Evolutionary conservation across 2,329 filamentous ascomycete genomes (phyloP).

Genomic region (Penicillium sumatraense): DNA sequence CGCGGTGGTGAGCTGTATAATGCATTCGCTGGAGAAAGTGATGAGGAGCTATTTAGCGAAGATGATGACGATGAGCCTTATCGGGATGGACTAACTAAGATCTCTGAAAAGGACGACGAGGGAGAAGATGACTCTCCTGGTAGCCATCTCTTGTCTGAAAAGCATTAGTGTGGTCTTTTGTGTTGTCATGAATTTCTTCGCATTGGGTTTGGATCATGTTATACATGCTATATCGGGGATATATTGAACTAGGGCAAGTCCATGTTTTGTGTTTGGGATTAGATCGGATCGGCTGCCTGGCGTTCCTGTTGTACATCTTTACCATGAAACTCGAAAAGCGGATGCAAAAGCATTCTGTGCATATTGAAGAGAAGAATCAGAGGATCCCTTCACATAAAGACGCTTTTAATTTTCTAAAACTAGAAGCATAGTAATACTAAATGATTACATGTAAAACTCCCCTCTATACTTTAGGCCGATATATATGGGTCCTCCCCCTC

Average conservation of each 20-base stretch:
- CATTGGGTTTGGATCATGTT: conserved; percentile 17
- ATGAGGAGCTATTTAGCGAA: conserved; percentile 66
- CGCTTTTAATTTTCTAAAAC: too few species aligned
- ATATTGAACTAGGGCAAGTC: conserved; percentile 9
- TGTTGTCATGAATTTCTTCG: conserved; percentile 18
- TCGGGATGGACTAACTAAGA: conserved; percentile 33
- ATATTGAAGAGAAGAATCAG: conserved; percentile 2
- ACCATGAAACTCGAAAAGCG: neutral
- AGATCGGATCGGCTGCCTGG: conserved; percentile 14
- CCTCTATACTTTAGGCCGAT: too few species aligned
- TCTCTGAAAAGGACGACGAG: conserved; percentile 25
- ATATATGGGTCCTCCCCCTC: neutral
- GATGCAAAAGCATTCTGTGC: conserved; percentile 6
- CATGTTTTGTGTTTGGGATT: conserved; percentile 12
- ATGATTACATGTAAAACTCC: too few species aligned
- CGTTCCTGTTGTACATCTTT: conserved; percentile 23
- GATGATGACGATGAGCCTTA: conserved; percentile 47
- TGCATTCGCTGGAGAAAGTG: conserved; percentile 92
- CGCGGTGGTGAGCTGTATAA: conserved; percentile 90
- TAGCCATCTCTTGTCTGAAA: conserved; percentile 22
- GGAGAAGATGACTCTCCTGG: conserved; percentile 19
- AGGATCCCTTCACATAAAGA: neutral
- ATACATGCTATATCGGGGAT: conserved; percentile 20
- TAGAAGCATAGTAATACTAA: too few species aligned
- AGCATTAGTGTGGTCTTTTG: conserved; percentile 14